Conservation (phyloP, 176 grass and related monocot genomes). For the Oryza nivara region DNA sequence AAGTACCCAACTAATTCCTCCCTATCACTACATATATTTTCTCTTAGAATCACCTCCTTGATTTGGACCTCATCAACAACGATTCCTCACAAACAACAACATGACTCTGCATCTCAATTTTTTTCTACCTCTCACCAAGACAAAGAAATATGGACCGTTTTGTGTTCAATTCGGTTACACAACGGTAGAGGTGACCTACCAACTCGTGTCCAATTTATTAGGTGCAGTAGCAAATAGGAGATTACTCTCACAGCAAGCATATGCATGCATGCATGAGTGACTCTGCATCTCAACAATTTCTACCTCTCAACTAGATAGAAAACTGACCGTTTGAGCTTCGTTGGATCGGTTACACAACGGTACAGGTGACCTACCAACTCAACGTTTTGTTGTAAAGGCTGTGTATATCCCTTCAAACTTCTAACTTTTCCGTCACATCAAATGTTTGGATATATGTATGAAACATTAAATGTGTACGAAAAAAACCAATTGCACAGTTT, state of each 20-base stretch:
- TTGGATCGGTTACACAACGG: conserved; percentile 36
- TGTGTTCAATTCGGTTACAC: conserved; percentile 34
- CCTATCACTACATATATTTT: neutral
- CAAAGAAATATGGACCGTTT: neutral
- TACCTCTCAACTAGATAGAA: neutral
- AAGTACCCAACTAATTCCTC: neutral
- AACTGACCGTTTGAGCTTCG: conserved; percentile 11
- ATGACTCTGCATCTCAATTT: neutral
- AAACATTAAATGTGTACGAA: no score
- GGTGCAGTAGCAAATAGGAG: neutral
- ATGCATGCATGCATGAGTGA: neutral
- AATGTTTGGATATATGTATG: no score
- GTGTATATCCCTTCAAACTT: no score
- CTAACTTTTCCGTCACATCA: no score
- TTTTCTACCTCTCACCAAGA: neutral
- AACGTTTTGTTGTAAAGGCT: neutral
- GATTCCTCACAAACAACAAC: neutral
- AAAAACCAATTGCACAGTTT: no score
- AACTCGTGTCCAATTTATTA: neutral
- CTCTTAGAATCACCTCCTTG: neutral
- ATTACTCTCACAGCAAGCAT: neutral
- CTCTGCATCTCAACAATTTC: neutral
- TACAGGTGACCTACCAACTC: conserved; percentile 10
- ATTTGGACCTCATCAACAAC: neutral
- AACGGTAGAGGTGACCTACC: conserved; percentile 32